Evolutionary conservation across 106 monocot species (phyloP).

Genomic region (Acanthochlamys bracteata): DNA sequence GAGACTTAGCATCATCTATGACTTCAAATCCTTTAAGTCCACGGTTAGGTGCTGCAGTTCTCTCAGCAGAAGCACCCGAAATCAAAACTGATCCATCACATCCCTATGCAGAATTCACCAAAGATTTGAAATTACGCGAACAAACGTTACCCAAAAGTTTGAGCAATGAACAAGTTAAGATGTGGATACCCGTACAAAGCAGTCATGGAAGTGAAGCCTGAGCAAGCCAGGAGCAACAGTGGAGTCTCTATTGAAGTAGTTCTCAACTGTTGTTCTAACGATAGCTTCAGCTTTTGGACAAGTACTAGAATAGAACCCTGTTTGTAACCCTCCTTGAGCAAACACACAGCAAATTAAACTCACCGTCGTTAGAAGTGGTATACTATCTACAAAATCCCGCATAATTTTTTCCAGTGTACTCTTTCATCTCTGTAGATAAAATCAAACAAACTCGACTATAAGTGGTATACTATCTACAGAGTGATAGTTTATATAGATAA

Average conservation of each 20-base stretch:
- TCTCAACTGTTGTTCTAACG: constrained; percentile 38
- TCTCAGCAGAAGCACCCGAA: constrained; percentile 43
- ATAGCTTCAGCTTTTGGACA: constrained; percentile 46
- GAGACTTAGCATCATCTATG: constrained; percentile 45
- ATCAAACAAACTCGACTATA: too few species aligned
- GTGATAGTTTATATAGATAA: too few species aligned
- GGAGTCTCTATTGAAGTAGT: constrained; percentile 34
- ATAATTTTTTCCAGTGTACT: too few species aligned
- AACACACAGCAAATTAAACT: too few species aligned
- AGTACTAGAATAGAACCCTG: constrained; percentile 42
- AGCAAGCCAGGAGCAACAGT: constrained; percentile 45
- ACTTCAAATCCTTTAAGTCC: constrained; percentile 59
- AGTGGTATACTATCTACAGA: too few species aligned
- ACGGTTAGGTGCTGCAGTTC: constrained; percentile 32
- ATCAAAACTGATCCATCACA: constrained; percentile 57
- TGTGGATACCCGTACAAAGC: constrained; percentile 40
- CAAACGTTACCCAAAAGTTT: too few species aligned
- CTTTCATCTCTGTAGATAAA: too few species aligned
- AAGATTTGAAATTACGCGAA: too few species aligned
- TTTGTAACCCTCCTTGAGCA: constrained; percentile 28
- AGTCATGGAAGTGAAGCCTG: constrained; percentile 62
- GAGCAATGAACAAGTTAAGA: too few species aligned
- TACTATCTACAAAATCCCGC: too few species aligned
- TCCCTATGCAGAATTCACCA: constrained; percentile 21
- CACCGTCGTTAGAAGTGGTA: too few species aligned